phyloP scores from a whole-genome alignment of 805 yeast species.

The Vanderwaltozyma tropicalis region DNA sequence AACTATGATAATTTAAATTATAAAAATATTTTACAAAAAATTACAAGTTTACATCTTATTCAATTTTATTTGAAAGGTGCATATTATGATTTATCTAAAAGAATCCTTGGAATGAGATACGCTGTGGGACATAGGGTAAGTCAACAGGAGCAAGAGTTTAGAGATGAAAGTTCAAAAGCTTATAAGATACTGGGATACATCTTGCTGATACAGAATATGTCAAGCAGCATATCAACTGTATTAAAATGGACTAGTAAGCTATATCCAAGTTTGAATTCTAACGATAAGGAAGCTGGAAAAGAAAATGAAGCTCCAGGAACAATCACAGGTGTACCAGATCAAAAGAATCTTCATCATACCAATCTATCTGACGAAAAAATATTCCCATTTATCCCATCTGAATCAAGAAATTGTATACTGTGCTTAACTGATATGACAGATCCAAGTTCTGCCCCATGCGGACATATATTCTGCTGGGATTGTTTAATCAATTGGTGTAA shows the following conservation, averaged over 20 bases:
- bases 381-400: slow-evolving; percentile 59
- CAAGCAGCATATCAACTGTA: slow-evolving; percentile 26
- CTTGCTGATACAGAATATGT: slow-evolving; percentile 42
- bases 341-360: slow-evolving; percentile 18
- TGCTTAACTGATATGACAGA: slow-evolving; percentile 71
- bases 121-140: slow-evolving; percentile 56
- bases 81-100: slow-evolving; percentile 67
- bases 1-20: slow-evolving; percentile 8
- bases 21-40: slow-evolving; percentile 36
- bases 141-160: slow-evolving; percentile 21
- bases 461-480: slow-evolving; percentile 88
- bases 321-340: slow-evolving; percentile 5
- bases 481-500: slow-evolving; percentile 86
- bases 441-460: slow-evolving; percentile 84
- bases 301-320: neutral
- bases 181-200: slow-evolving; percentile 68
- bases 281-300: too few relatives aligned
- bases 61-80: slow-evolving; percentile 74
- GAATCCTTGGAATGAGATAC: slow-evolving; percentile 73
- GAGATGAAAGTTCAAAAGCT: slow-evolving; percentile 32
- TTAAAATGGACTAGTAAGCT: too few relatives aligned
- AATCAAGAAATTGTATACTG: slow-evolving; percentile 69
- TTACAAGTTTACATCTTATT: slow-evolving; percentile 66
- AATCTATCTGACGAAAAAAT: slow-evolving; percentile 46
- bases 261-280: too few relatives aligned